A percentile compares a stretch with the other conserved stretches of the same genome.
These are phyloP conservation scores for Cochlearia excelsa DNA, from an alignment of 345 rosid species.

Conservation along the genomic window DNA sequence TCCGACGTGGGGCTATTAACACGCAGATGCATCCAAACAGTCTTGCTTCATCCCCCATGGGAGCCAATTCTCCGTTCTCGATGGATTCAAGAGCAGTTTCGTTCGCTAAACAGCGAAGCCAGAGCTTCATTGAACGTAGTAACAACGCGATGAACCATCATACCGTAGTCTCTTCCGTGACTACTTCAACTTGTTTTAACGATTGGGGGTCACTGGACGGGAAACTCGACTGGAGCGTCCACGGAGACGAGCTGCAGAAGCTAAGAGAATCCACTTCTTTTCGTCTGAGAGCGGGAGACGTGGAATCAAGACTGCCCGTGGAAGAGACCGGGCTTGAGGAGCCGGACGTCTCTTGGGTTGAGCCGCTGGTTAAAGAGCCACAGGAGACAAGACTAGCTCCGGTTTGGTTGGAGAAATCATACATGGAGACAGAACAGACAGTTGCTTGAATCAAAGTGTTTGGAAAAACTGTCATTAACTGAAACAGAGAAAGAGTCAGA, in stretches of 20 bases:
- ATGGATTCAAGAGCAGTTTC: conserved; percentile 63
- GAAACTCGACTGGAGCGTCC: conserved; percentile 74
- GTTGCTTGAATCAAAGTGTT: conserved; percentile 51
- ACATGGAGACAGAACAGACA: conserved; percentile 76
- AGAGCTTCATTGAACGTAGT: conserved; percentile 64
- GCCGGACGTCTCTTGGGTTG: conserved; percentile 81
- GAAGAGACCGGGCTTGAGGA: conserved; percentile 41
- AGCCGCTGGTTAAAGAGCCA: conserved; percentile 63
- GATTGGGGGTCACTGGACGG: conserved; percentile 86
- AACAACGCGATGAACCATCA: conserved; percentile 39
- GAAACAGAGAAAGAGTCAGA: conserved; percentile 17
- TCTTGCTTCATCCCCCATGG: conserved; percentile 51
- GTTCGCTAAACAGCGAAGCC: conserved; percentile 65
- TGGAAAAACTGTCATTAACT: conserved; percentile 22
- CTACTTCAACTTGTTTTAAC: conserved; percentile 32
- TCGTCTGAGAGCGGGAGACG: conserved; percentile 45
- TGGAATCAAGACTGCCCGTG: conserved; percentile 17
- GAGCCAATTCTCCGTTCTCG: conserved; percentile 45
- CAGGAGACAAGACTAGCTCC: conserved; percentile 40
- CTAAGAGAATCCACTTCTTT: conserved; percentile 69
- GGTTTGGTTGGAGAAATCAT: conserved; percentile 74
- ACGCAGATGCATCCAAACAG: conserved; percentile 30
- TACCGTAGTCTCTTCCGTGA: conserved; percentile 40
- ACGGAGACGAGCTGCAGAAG: conserved; percentile 70
- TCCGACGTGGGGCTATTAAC: conserved; percentile 51